Evolutionary conservation across 768 basidiomycete genomes (phyloP).

Genomic region (Leccinum barrowsii): DNA sequence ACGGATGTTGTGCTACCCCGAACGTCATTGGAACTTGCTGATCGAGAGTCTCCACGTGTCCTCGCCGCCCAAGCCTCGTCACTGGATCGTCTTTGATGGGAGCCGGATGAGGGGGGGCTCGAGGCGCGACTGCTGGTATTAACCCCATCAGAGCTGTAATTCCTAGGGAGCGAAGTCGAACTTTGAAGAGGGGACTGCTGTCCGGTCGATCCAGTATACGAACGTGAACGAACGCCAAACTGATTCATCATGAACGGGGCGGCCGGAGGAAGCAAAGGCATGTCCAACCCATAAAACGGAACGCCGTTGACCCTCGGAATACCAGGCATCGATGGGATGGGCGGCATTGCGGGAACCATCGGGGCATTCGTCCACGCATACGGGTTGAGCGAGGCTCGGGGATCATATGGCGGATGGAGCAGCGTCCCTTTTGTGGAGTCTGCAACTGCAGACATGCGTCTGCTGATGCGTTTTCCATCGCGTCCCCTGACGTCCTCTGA

Average conservation of each 20-base stretch:
- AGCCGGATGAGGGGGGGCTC: constrained; percentile 17
- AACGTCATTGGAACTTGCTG: constrained; percentile 17
- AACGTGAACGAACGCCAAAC: constrained; percentile 41
- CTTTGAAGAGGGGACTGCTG: constrained; percentile 27
- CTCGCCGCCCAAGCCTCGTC: constrained; percentile 26
- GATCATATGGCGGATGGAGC: constrained; percentile 27
- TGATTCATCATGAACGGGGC: constrained; percentile 75
- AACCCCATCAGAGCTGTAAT: constrained; percentile 25
- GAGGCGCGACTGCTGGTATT: constrained; percentile 16
- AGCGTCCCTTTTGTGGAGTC: constrained; percentile 31
- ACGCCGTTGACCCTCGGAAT: constrained; percentile 34
- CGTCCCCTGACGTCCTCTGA: constrained; percentile 52
- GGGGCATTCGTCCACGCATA: constrained; percentile 25
- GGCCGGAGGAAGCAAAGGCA: constrained; percentile 68
- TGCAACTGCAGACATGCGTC: constrained; percentile 41
- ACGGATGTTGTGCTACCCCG: constrained; percentile 10
- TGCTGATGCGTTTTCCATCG: constrained; percentile 34
- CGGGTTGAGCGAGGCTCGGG: constrained; percentile 24
- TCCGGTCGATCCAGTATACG: constrained; percentile 29
- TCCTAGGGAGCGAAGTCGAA: constrained; percentile 18
- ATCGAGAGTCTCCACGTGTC: constrained; percentile 7
- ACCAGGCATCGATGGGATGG: constrained; percentile 36
- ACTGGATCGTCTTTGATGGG: constrained; percentile 30
- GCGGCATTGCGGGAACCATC: constrained; percentile 28
- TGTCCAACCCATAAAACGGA: constrained; percentile 51